These are phyloP conservation scores for Cryptosporidium baileyi DNA, from an alignment of 169 alveolate genomes.

Conservation along the genomic window DNA sequence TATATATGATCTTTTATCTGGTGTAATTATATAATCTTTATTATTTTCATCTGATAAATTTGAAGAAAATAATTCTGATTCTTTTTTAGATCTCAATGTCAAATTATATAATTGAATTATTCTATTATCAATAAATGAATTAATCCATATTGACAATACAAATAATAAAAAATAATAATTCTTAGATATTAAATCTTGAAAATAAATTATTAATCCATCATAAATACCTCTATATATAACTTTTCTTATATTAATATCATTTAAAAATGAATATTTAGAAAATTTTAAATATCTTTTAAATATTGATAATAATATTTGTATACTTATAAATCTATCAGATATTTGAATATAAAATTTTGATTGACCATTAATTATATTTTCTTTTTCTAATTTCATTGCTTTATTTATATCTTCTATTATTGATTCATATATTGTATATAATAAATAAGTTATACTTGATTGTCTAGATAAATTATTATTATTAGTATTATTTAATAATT, in stretches of 20 bases:
- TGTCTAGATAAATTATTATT: background rate
- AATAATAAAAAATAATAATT: background rate
- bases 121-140: slow-evolving; percentile 51
- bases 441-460: slow-evolving; percentile 15
- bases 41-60: background rate
- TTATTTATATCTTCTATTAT: slow-evolving; percentile 31
- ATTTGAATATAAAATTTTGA: background rate
- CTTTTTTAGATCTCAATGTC: too few relatives aligned
- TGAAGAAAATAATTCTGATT: too few relatives aligned
- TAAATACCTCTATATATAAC: slow-evolving; percentile 17
- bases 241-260: background rate
- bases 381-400: slow-evolving; percentile 16
- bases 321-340: slow-evolving; percentile 15
- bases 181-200: slow-evolving; percentile 12
- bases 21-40: background rate
- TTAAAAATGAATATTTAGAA: slow-evolving; percentile 24
- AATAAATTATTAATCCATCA: slow-evolving; percentile 29
- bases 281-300: slow-evolving; percentile 12
- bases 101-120: background rate
- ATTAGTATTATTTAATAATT: background rate
- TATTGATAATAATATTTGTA: slow-evolving; percentile 30
- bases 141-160: slow-evolving; percentile 25
- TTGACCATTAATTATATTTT: background rate
- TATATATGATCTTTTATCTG: background rate
- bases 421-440: slow-evolving; percentile 46